These are phyloP conservation scores for Endothia cerciana DNA, from an alignment of 2,329 filamentous ascomycete genomes.

Conservation along the genomic window DNA sequence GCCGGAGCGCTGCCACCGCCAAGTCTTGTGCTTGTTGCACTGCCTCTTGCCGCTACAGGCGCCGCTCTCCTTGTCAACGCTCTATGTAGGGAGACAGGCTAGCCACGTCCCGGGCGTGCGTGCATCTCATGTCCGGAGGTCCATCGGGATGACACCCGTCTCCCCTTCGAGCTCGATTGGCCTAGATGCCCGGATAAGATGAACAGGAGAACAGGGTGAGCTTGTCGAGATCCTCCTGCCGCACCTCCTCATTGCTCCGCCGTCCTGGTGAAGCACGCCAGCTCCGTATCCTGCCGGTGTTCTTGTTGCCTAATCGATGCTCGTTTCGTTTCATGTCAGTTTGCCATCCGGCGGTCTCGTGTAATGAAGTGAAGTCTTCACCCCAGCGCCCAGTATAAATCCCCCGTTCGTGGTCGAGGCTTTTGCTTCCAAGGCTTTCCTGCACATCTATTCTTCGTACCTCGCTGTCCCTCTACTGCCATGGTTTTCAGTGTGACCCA, in stretches of 20 bases:
- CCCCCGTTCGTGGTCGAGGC: not conserved
- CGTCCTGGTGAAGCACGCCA: slow-evolving; percentile 1
- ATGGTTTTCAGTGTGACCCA: slow-evolving; percentile 21
- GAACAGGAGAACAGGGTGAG: not conserved
- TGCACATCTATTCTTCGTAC: not conserved
- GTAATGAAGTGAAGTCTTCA: not conserved
- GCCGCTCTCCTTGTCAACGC: no score
- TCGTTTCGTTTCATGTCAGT: not conserved
- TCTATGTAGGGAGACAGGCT: not conserved
- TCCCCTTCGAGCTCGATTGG: not conserved
- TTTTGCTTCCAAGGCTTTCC: not conserved
- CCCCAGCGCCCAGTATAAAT: slow-evolving; percentile 17
- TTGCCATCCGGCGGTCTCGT: not conserved
- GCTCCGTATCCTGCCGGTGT: not conserved
- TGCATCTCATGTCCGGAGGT: not conserved
- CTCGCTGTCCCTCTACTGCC: no score
- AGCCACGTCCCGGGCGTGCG: not conserved
- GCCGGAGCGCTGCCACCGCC: not conserved
- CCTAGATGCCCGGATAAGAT: not conserved
- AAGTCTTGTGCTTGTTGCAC: slow-evolving; percentile 9
- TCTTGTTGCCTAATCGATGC: slow-evolving; percentile 18
- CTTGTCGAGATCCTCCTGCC: slow-evolving; percentile 8
- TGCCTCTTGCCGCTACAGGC: not conserved
- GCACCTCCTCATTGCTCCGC: not conserved
- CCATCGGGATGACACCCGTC: not conserved